Percentiles rank a stretch among this genome's conserved stretches.
phyloP scores from a whole-genome alignment of 2,329 filamentous ascomycete genomes.

The Cadophora luteo-olivacea region DNA sequence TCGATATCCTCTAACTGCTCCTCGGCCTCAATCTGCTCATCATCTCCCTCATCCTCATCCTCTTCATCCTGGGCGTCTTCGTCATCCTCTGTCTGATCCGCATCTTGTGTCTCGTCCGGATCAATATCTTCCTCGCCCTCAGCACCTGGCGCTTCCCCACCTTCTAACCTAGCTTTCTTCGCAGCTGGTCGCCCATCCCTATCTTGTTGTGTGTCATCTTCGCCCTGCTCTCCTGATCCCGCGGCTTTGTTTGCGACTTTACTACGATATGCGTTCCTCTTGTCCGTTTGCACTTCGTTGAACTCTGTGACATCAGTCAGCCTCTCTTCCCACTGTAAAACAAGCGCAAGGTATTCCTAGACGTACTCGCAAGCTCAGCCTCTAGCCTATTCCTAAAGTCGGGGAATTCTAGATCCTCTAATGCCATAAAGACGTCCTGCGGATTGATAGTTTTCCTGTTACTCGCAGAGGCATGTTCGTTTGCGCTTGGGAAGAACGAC shows the following conservation, averaged over 20 bases:
- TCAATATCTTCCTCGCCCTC: constrained; percentile 55
- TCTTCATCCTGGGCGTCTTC: constrained; percentile 58
- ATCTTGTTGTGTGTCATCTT: constrained; percentile 35
- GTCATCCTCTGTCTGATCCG: constrained; percentile 51
- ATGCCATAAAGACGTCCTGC: constrained; percentile 75
- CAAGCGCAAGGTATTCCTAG: background rate
- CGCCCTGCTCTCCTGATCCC: constrained; percentile 26
- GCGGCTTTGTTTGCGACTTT: constrained; percentile 67
- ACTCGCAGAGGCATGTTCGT: constrained; percentile 69
- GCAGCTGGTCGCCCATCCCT: constrained; percentile 41
- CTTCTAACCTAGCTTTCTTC: constrained; percentile 50
- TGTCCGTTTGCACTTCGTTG: constrained; percentile 63
- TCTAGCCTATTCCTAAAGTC: constrained; percentile 75
- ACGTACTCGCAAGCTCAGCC: constrained; percentile 76
- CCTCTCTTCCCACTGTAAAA: constrained; percentile 19
- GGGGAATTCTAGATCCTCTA: constrained; percentile 76
- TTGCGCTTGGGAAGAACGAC: constrained; percentile 61
- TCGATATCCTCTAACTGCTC: constrained; percentile 62
- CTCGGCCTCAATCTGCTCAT: constrained; percentile 60
- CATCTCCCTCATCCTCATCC: constrained; percentile 59
- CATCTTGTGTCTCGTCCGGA: constrained; percentile 46
- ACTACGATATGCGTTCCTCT: constrained; percentile 75
- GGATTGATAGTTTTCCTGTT: constrained; percentile 82
- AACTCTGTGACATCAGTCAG: constrained; percentile 27
- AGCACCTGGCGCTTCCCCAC: constrained; percentile 51